phyloP scores from a whole-genome alignment of 1,284 basidiomycete species.

The Bjerkandera adusta region DNA sequence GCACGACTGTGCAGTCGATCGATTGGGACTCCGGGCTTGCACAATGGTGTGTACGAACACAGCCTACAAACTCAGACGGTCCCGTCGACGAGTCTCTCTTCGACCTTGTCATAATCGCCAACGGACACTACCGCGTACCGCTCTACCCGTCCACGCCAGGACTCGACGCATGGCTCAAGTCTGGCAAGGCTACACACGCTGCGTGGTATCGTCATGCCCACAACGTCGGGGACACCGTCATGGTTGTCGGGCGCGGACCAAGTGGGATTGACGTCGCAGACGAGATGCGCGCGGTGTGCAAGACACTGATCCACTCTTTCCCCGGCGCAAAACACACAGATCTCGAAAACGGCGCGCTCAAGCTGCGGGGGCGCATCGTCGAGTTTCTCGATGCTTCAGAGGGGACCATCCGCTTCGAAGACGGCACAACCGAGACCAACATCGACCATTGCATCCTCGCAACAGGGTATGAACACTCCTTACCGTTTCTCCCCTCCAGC shows the following conservation, averaged over 20 bases:
- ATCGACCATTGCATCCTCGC: conserved; percentile 68
- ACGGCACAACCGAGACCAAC: conserved; percentile 49
- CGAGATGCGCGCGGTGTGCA: conserved; percentile 48
- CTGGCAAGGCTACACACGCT: conserved; percentile 55
- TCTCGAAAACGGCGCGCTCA: conserved; percentile 36
- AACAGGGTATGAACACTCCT: conserved; percentile 67
- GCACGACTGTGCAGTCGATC: conserved; percentile 44
- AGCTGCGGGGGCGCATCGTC: conserved; percentile 41
- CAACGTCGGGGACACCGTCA: conserved; percentile 45
- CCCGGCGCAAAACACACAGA: conserved; percentile 31
- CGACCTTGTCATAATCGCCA: conserved; percentile 67
- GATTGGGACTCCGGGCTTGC: conserved; percentile 34
- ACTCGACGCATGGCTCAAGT: conserved; percentile 51
- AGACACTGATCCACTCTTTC: conserved; percentile 57
- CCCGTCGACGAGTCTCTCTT: conserved; percentile 37
- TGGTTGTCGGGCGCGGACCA: conserved; percentile 71
- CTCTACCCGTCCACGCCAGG: conserved; percentile 59
- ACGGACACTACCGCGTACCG: conserved; percentile 69
- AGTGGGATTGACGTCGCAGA: conserved; percentile 64
- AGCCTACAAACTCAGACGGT: conserved; percentile 29
- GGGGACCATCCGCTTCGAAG: conserved; percentile 56
- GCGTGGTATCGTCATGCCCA: conserved; percentile 62
- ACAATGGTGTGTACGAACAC: conserved; percentile 45
- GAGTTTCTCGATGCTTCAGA: conserved; percentile 37
- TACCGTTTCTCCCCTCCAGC: conserved; percentile 54